Percentiles rank a stretch among this genome's conserved stretches.
Conservation (phyloP, 768 basidiomycete species). For the Russula ochroleuca region DNA sequence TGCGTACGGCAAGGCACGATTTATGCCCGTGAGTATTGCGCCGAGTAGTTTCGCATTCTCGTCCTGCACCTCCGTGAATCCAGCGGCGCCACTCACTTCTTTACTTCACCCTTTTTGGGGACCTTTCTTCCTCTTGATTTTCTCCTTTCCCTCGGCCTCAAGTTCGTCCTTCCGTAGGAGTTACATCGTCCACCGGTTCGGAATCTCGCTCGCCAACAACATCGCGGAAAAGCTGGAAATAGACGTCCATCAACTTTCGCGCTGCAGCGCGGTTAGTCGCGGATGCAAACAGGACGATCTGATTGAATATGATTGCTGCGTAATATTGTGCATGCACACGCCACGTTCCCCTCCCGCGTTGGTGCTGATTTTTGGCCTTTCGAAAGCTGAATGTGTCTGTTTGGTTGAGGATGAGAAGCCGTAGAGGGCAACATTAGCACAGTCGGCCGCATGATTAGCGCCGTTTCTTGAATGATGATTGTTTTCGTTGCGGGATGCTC, state of each 20-base stretch:
- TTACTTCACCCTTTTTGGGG: conserved; percentile 36
- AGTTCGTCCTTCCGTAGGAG: conserved; percentile 40
- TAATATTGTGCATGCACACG: conserved; percentile 86
- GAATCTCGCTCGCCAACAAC: conserved; percentile 63
- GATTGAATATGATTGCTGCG: conserved; percentile 89
- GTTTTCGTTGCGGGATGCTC: conserved; percentile 89
- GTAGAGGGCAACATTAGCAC: conserved; percentile 35
- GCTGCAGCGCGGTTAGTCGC: conserved; percentile 70
- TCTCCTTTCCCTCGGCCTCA: conserved; percentile 28
- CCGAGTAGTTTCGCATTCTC: conserved; percentile 73
- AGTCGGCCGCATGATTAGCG: conserved; percentile 67
- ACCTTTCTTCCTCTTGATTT: conserved; percentile 30
- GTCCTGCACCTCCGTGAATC: conserved; percentile 73
- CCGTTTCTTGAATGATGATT: conserved; percentile 80
- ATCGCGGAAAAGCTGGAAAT: conserved; percentile 92
- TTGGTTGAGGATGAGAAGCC: conserved; percentile 24
- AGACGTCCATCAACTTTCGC: conserved; percentile 74
- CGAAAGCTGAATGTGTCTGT: conserved; percentile 52
- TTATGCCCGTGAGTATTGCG: conserved; percentile 89
- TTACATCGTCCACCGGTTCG: conserved; percentile 38
- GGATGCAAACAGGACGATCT: conserved; percentile 65
- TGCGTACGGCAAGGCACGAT: conserved; percentile 91
- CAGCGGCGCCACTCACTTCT: conserved; percentile 54
- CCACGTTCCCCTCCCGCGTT: conserved; percentile 40
- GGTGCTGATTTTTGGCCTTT: conserved; percentile 33